Evolutionary conservation across 805 yeast species (phyloP).

Genomic region (Starmerella powellii): DNA sequence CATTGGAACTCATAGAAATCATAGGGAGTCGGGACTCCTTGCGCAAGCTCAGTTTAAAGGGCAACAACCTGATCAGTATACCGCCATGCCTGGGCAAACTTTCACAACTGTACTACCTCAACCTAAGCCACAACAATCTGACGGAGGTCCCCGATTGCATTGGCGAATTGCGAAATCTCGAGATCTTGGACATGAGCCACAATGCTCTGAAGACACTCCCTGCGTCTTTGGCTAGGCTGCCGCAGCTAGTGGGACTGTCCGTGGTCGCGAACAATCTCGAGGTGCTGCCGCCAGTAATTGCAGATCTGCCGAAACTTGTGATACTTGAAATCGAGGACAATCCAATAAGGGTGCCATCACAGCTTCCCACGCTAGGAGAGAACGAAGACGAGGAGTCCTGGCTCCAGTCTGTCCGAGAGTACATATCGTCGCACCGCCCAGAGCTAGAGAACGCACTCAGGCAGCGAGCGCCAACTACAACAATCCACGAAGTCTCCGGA

Average conservation of each 20-base stretch:
- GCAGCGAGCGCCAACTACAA: background rate
- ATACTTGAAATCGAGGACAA: conserved; percentile 52
- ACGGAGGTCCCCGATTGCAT: conserved; percentile 39
- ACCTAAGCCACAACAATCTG: conserved; percentile 51
- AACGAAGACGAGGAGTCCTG: conserved; percentile 35
- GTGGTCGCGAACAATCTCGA: conserved; percentile 47
- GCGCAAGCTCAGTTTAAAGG: conserved; percentile 40
- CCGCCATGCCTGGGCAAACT: conserved; percentile 36
- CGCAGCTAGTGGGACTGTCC: conserved; percentile 41
- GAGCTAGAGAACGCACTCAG: conserved; percentile 4
- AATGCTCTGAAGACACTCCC: conserved; percentile 45
- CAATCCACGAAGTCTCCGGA: background rate
- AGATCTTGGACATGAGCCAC: conserved; percentile 52
- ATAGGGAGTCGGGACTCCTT: conserved; percentile 32
- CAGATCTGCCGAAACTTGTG: conserved; percentile 40
- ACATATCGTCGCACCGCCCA: conserved; percentile 24
- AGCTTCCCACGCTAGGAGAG: conserved; percentile 11
- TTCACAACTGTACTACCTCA: conserved; percentile 44
- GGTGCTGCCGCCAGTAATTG: conserved; percentile 42
- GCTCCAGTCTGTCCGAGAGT: conserved; percentile 34
- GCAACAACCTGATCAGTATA: conserved; percentile 37
- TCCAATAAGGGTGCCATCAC: conserved; percentile 36
- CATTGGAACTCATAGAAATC: conserved; percentile 32
- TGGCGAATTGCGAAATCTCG: conserved; percentile 35
- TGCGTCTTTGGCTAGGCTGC: conserved; percentile 31